Evolutionary conservation across 352 stramenopile genomes (phyloP).

Genomic region (Plasmopara viticola): DNA sequence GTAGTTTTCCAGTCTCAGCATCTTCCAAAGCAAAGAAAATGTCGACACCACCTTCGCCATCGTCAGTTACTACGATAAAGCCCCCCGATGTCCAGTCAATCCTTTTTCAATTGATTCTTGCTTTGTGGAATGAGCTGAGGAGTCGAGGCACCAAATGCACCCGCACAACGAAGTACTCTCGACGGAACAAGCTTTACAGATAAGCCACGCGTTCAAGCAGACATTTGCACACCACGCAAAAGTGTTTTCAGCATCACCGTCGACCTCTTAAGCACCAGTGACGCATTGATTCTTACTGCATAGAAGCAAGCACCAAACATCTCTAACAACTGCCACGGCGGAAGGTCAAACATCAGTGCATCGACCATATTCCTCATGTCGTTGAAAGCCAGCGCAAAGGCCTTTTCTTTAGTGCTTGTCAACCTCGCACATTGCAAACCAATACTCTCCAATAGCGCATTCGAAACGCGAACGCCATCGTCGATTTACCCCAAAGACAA

Average conservation of each 20-base stretch:
- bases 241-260: slow-evolving; percentile 18
- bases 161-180: slow-evolving; percentile 1
- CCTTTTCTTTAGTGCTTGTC: background rate
- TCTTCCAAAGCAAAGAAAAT: slow-evolving; percentile 31
- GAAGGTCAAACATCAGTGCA: background rate
- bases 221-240: slow-evolving; percentile 12
- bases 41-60: slow-evolving; percentile 19
- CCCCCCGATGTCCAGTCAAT: slow-evolving; percentile 13
- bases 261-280: slow-evolving; percentile 20
- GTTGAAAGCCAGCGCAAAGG: slow-evolving; percentile 1
- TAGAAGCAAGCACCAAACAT: slow-evolving; percentile 36
- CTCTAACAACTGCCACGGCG: slow-evolving; percentile 10
- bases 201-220: slow-evolving; percentile 1
- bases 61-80: slow-evolving; percentile 23
- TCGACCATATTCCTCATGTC: slow-evolving; percentile 3
- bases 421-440: background rate
- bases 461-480: slow-evolving; percentile 7
- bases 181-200: slow-evolving; percentile 11
- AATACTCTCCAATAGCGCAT: slow-evolving; percentile 8
- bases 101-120: background rate
- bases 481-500: no score
- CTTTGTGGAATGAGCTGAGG: background rate
- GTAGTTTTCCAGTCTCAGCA: slow-evolving; percentile 7
- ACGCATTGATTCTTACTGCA: slow-evolving; percentile 30
- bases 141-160: slow-evolving; percentile 6